A percentile compares a stretch with the other conserved stretches of the same genome.
phyloP scores from a whole-genome alignment of 352 stramenopile genomes.

The Lagenidium sp. region DNA sequence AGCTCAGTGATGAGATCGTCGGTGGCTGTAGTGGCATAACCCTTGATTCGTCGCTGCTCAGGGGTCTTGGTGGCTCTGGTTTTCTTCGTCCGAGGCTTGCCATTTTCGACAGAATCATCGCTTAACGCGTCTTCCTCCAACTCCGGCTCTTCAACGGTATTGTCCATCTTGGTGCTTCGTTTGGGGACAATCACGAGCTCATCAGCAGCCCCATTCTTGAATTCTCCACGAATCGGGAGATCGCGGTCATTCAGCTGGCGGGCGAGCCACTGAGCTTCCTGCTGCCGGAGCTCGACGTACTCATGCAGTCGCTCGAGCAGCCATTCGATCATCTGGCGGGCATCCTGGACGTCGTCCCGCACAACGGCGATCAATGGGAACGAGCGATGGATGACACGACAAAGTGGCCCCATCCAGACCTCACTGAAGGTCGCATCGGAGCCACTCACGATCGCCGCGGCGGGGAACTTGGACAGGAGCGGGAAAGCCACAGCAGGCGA shows the following conservation, averaged over 20 bases:
- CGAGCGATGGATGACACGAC: slow-evolving; percentile 50
- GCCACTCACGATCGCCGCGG: slow-evolving; percentile 52
- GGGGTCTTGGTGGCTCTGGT: too few relatives aligned
- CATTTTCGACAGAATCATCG: slow-evolving; percentile 3
- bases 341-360: slow-evolving; percentile 39
- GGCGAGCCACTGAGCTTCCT: slow-evolving; percentile 50
- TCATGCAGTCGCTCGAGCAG: slow-evolving; percentile 40
- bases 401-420: slow-evolving; percentile 64
- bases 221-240: slow-evolving; percentile 18
- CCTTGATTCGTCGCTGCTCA: too few relatives aligned
- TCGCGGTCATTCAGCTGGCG: slow-evolving; percentile 33
- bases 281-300: slow-evolving; percentile 17
- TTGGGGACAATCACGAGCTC: neutral
- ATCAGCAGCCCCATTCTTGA: neutral
- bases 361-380: slow-evolving; percentile 59
- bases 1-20: slow-evolving; percentile 9
- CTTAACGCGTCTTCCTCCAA: neutral
- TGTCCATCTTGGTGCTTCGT: neutral
- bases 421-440: slow-evolving; percentile 66
- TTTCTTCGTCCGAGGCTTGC: slow-evolving; percentile 1
- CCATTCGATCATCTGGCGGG: slow-evolving; percentile 58
- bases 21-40: slow-evolving; percentile 5
- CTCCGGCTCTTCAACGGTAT: slow-evolving; percentile 7
- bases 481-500: slow-evolving; percentile 10
- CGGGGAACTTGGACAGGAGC: slow-evolving; percentile 14